phyloP scores from a whole-genome alignment of 306 rosid genomes.

The Amphicarpaea edgeworthii region DNA sequence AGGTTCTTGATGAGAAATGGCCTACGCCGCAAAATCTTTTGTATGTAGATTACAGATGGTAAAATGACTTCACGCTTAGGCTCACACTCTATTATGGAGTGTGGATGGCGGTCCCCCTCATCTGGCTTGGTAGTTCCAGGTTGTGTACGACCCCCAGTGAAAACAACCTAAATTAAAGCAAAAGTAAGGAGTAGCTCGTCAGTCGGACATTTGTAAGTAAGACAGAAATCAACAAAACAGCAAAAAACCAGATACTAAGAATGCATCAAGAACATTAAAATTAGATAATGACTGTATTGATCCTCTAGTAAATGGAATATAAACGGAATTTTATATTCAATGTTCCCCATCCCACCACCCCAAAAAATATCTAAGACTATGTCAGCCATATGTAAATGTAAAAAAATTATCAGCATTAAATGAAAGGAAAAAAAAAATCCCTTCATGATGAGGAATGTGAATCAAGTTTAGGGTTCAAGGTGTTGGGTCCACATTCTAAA shows the following conservation, averaged over 20 bases:
- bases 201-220: background rate
- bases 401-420: too few relatives aligned
- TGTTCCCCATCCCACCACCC: too few relatives aligned
- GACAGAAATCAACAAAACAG: background rate
- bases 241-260: background rate
- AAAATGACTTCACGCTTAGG: conserved; percentile 84
- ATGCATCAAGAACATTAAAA: conserved; percentile 22
- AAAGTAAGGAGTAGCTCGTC: background rate
- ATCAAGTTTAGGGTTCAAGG: too few relatives aligned
- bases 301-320: too few relatives aligned
- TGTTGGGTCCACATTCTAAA: too few relatives aligned
- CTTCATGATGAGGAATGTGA: too few relatives aligned
- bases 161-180: conserved; percentile 71
- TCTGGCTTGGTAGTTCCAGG: conserved; percentile 99
- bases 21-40: conserved; percentile 91
- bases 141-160: conserved; percentile 99
- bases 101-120: conserved; percentile 99
- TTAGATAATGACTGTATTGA: too few relatives aligned
- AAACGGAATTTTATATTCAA: too few relatives aligned
- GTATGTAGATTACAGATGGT: conserved; percentile 92
- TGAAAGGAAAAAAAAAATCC: too few relatives aligned
- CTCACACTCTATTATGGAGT: conserved; percentile 87
- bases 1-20: conserved; percentile 97
- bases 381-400: too few relatives aligned
- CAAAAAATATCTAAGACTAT: too few relatives aligned